Base-by-base conservation (phyloP, 768 basidiomycete genomes). In the Asterophora parasitica region DNA sequence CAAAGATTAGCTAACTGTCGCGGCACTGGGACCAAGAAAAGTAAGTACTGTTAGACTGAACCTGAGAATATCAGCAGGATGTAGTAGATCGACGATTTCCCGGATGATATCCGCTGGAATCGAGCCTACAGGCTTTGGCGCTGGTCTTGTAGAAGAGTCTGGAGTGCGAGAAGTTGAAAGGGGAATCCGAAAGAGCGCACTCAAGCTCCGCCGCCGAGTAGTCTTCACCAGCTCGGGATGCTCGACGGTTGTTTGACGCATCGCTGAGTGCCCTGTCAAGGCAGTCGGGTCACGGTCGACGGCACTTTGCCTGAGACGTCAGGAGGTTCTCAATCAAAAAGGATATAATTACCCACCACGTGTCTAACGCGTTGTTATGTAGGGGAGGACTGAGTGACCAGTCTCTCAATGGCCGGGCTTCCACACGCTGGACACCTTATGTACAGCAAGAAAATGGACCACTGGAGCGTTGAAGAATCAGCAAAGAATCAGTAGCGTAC, bases 41-140 rank as follows among this genome's bases (percentile, higher is more conserved):
- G n/a, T 12, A 61, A 71, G 32, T 51, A 75, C 74, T 17, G 70
- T 63, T 17, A 74, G 50, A 53, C 71, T 74, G 55, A 74, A 60
- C 51, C 48, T 73, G 31, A 74, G 61, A 39, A 75, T 64, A 47
- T 75, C 74, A 4, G 55, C 51, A n/a, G 67, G 61, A 0, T 60
- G 42, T 16, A 75, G 52, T 0, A 66, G 53, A 40, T 67, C 61
- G 5, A 62, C 69, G 28, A 75, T 69, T 48, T 70, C 72, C 15
- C 61, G 56, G 1, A 74, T 56, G 20, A 75, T 61, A 30, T 75
- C 74, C 6, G 58, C 60, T 11, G 73, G 72, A 7, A 74, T 55
- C 0, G 63, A 66, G 26, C 65, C 64, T 20, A 58, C 58, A 23
- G 48, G 44, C 31, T 50, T 48, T 31, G 56, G 53, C 26, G 62